Evolutionary conservation across 2,329 filamentous ascomycete species (phyloP).

Genomic region (Tolypocladium guangdongense): DNA sequence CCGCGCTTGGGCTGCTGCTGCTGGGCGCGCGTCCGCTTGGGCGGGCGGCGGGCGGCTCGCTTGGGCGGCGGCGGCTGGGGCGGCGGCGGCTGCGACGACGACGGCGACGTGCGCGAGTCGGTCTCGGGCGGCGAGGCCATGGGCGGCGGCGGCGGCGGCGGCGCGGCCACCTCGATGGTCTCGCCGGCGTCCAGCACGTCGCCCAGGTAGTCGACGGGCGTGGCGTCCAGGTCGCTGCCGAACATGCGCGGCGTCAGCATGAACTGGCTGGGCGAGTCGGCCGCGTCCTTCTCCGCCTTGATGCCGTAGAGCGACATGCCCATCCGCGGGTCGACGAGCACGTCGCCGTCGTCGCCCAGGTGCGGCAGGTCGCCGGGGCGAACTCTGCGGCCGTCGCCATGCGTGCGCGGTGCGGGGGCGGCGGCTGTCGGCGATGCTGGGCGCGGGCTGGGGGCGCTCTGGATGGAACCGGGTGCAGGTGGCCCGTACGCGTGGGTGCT

Average conservation of each 20-base stretch:
- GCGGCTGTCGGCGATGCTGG: no score
- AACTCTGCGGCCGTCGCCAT: constrained; percentile 5
- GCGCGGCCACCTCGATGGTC: not conserved
- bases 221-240: not conserved
- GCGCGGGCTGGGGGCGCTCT: no score
- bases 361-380: not conserved
- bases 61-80: not conserved
- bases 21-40: no score
- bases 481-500: no score
- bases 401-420: not conserved
- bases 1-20: not conserved
- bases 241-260: constrained; percentile 5
- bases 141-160: not conserved
- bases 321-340: constrained; percentile 2
- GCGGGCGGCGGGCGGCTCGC: not conserved
- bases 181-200: not conserved
- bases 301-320: constrained; percentile 2
- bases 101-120: not conserved
- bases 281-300: constrained; percentile 2
- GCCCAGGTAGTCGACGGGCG: not conserved
- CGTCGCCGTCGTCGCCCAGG: not conserved
- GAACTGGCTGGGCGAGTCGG: not conserved
- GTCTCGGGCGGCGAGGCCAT: not conserved
- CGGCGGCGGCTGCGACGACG: not conserved
- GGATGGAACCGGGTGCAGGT: no score